Conservation (phyloP, 768 basidiomycete genomes). For the Hygrophorus pudorinus region DNA sequence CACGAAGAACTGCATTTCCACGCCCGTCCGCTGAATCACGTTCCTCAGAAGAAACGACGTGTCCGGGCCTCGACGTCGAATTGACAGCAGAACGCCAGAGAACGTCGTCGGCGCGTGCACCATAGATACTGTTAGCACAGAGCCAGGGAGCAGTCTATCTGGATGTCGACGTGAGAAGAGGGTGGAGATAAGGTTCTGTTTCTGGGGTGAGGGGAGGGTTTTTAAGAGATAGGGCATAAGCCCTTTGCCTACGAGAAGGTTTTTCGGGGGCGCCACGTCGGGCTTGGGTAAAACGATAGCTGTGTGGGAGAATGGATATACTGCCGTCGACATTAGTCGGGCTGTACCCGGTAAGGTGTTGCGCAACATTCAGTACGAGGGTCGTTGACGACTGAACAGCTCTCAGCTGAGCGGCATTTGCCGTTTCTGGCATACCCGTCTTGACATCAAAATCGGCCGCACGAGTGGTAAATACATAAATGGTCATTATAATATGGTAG, state of each 20-base stretch:
- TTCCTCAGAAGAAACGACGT: slow-evolving; percentile 87
- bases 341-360: slow-evolving; percentile 26
- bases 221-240: slow-evolving; percentile 67
- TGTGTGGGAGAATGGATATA: slow-evolving; percentile 69
- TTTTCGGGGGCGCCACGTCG: slow-evolving; percentile 28
- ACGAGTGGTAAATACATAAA: background rate
- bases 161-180: slow-evolving; percentile 67
- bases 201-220: slow-evolving; percentile 55
- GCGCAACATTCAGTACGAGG: slow-evolving; percentile 21
- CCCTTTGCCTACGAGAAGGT: slow-evolving; percentile 59
- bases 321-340: slow-evolving; percentile 36
- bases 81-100: slow-evolving; percentile 79
- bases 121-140: slow-evolving; percentile 73
- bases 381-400: too few species aligned
- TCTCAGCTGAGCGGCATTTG: background rate
- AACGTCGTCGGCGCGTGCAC: slow-evolving; percentile 75
- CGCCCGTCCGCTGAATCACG: slow-evolving; percentile 81
- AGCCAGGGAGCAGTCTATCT: slow-evolving; percentile 66
- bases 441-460: too few species aligned
- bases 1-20: slow-evolving; percentile 88
- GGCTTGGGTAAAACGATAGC: slow-evolving; percentile 45
- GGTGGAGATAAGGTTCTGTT: slow-evolving; percentile 54
- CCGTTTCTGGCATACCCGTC: too few species aligned
- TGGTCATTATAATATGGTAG: slow-evolving; percentile 4
- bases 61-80: slow-evolving; percentile 76